Base-by-base conservation (phyloP, 176 grass and related monocot genomes). In the Eleusine coracana region DNA sequence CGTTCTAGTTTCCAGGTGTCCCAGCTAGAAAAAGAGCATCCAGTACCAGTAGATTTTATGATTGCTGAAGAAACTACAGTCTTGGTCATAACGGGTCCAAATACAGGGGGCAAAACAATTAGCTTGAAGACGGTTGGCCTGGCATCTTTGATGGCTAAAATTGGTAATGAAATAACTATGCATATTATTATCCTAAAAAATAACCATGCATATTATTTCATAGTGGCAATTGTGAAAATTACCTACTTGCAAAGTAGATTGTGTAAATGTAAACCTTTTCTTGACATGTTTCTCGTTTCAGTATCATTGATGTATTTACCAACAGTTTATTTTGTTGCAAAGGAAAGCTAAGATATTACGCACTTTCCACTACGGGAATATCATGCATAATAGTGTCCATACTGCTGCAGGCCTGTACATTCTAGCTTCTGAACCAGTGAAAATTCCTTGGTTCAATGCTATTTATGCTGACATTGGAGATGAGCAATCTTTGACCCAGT, bases 401-500 rank as follows among this genome's bases (percentile, higher is more conserved):
- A 85, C 36, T 85, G 66, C 38, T 86, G 68, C 81, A 94, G 92
- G 92, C 71, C 44, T 94, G 61, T 94, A 94, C 85, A 87, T 94
- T 86, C 73, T 94, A 25, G 84, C 92, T 71, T 91, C 89, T 71
- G 92, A 94, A 80, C 92, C 92, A 79, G 92, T 94, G 54, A 94
- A 94, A 91, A 91, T 94, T 59, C 89, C 92, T 56, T 94, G 92
- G 92, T 91, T 94, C 46, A 82, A 94, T 89, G 92, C 89, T 85
- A 73, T 94, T 91, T 94, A 84, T 85, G 92, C 89, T 82, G 92
- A 94, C 75, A 94, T 94, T 80, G 92, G 92, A 87, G 92, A 94
- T 54, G 92, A 94, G 77, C 92, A 94, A 73, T 94, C 92, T 87
- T 87, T 94, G 62, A 91, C 84, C 55, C 89, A 94, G 66, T 94